These are phyloP conservation scores for Basidiobolus meristosporus DNA, from an alignment of 371 early-diverging fungal species.

Conservation along the genomic window DNA sequence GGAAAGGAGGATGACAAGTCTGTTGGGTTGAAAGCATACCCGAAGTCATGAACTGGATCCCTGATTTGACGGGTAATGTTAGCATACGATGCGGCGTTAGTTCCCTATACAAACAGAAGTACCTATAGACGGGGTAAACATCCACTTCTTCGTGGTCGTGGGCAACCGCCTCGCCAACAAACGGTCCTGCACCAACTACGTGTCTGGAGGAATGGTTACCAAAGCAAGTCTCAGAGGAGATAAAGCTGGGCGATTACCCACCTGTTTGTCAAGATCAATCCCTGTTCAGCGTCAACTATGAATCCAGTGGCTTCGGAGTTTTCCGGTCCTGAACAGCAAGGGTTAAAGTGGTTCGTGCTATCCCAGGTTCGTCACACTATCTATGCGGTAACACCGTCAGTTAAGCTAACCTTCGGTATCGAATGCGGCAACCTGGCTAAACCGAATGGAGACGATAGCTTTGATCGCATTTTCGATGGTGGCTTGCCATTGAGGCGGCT, in stretches of 20 bases:
- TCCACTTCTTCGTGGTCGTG: slow-evolving; percentile 79
- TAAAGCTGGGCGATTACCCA: slow-evolving; percentile 1
- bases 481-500: slow-evolving; percentile 30
- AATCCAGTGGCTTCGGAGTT: slow-evolving; percentile 68
- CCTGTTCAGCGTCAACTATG: slow-evolving; percentile 75
- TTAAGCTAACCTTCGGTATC: slow-evolving; percentile 42
- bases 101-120: not conserved
- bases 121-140: slow-evolving; percentile 51
- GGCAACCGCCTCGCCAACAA: slow-evolving; percentile 58
- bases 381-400: not conserved
- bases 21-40: too few species aligned
- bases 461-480: slow-evolving; percentile 44
- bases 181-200: slow-evolving; percentile 71
- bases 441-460: slow-evolving; percentile 57
- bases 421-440: slow-evolving; percentile 54
- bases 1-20: too few species aligned
- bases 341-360: not conserved
- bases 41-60: slow-evolving; percentile 84
- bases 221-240: not conserved
- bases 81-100: not conserved
- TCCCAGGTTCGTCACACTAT: not conserved
- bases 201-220: slow-evolving; percentile 21
- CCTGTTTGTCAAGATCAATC: slow-evolving; percentile 75
- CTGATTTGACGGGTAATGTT: slow-evolving; percentile 5
- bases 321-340: slow-evolving; percentile 9